Base-by-base conservation (phyloP, 495 filamentous ascomycete species). In the Hypomontagnella monticulosa region DNA sequence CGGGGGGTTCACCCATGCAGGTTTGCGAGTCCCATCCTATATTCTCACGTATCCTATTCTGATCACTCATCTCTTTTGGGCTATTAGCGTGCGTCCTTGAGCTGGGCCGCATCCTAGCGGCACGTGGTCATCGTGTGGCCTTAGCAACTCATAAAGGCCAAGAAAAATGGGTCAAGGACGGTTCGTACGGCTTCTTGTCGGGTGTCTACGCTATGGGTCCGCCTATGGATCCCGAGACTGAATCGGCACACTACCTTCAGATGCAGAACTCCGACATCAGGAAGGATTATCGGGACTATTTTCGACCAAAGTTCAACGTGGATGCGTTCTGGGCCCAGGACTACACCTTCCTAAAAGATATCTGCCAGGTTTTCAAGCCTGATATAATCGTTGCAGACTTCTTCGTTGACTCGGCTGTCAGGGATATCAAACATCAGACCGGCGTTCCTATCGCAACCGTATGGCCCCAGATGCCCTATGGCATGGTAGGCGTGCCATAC, bases 311-410 rank as follows among this genome's bases (percentile, higher is more conserved):
- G 20, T 70, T 67, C 41, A 43, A 75, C 12, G 73, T 75, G 27
- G 74, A 79, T 58, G 69, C 73, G 3, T 78, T 74, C 68, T 80
- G 78, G 78, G 67, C 78, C 30, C 59, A 72, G 19, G 76, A 69
- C 9, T 80, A 80, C 54, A 33, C 30, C 30, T 46, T 55, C 18
- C 69, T 80, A 14, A 71, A 71, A 20, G 54, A 71, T 0, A 59
- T 75, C 19, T 33, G 36, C 42, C 47, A 63, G 2, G 58, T 38
- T 1, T 67, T 47, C 30, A 67, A 67, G 15, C 78, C 75, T 3
- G 67, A 70, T 51, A 67, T 77, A 44, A 77, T 80, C 48, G 37
- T 80, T 0, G 72, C 74, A 3, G 78, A 81, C 38, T 78, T 75
- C 64, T 74, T 77, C 36, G 71, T 76, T 27, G 77, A 79, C 15